phyloP scores from a whole-genome alignment of 352 stramenopile species.

The Phytophthora hybrid region DNA sequence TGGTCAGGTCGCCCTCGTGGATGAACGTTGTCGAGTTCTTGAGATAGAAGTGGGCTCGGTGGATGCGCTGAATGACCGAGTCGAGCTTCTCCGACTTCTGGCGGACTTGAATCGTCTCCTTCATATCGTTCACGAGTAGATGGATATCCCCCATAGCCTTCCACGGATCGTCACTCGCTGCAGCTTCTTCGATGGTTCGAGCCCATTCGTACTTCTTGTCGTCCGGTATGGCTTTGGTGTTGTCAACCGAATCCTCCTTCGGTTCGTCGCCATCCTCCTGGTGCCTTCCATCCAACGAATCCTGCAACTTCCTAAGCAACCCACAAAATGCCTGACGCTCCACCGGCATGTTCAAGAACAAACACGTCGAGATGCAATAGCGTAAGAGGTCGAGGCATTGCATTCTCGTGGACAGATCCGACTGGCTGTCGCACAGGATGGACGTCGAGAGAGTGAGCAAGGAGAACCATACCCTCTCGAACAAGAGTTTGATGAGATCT shows the following conservation, averaged over 20 bases:
- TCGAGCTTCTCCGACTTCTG: conserved; percentile 87
- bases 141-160: conserved; percentile 91
- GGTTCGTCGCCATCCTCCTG: conserved; percentile 12
- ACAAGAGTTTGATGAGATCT: conserved; percentile 93
- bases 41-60: conserved; percentile 91
- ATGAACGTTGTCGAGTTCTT: conserved; percentile 96
- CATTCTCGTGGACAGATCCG: conserved; percentile 80
- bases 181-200: conserved; percentile 71
- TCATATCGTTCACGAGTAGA: conserved; percentile 90
- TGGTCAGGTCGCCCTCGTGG: conserved; percentile 94
- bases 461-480: conserved; percentile 96
- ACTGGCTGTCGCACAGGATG: conserved; percentile 83
- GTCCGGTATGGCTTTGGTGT: conserved; percentile 1
- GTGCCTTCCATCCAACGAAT: conserved; percentile 46
- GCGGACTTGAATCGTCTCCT: conserved; percentile 88
- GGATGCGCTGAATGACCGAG: conserved; percentile 90
- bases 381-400: conserved; percentile 85
- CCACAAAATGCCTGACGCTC: conserved; percentile 84
- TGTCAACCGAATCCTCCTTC: conserved; percentile 25
- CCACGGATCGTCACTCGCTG: conserved; percentile 76
- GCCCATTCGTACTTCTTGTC: conserved; percentile 55
- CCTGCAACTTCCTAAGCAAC: conserved; percentile 75
- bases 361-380: conserved; percentile 84
- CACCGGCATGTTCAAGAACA: conserved; percentile 83
- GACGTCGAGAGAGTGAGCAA: conserved; percentile 89